These are phyloP conservation scores for Plasmopara viticola DNA, from an alignment of 352 stramenopile genomes.

Conservation along the genomic window DNA sequence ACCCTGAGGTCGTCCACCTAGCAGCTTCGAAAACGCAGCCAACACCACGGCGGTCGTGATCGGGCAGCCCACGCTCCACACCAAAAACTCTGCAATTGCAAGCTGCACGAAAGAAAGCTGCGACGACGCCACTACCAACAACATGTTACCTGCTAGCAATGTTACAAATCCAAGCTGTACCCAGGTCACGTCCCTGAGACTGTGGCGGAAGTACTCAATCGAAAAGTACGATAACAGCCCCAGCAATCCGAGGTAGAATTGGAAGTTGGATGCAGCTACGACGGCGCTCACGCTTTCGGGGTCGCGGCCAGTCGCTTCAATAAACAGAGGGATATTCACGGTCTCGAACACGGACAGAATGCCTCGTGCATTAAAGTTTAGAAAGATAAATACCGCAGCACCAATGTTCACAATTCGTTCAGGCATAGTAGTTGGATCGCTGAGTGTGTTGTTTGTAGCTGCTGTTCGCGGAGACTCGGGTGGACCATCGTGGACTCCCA, in stretches of 20 bases:
- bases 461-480: constrained; percentile 31
- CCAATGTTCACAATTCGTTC: constrained; percentile 58
- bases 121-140: constrained; percentile 37
- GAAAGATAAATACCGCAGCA: constrained; percentile 57
- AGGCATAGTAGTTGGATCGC: constrained; percentile 39
- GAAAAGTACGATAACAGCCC: constrained; percentile 64
- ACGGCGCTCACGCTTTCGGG: constrained; percentile 41
- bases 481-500: constrained; percentile 48
- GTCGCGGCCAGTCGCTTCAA: constrained; percentile 51
- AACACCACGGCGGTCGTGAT: constrained; percentile 64
- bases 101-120: constrained; percentile 43
- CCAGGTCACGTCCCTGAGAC: constrained; percentile 53
- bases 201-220: constrained; percentile 65
- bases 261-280: constrained; percentile 59
- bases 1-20: constrained; percentile 59
- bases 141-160: constrained; percentile 46
- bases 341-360: constrained; percentile 76
- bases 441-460: constrained; percentile 33
- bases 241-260: constrained; percentile 65
- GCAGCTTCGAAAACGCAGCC: constrained; percentile 60
- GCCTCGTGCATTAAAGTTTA: constrained; percentile 67
- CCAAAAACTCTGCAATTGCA: constrained; percentile 43
- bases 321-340: constrained; percentile 71
- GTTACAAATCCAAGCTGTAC: constrained; percentile 55
- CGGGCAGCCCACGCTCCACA: constrained; percentile 69